Base-by-base conservation (phyloP, 1,284 basidiomycete species). In the Ganoderma leucocontextum region DNA sequence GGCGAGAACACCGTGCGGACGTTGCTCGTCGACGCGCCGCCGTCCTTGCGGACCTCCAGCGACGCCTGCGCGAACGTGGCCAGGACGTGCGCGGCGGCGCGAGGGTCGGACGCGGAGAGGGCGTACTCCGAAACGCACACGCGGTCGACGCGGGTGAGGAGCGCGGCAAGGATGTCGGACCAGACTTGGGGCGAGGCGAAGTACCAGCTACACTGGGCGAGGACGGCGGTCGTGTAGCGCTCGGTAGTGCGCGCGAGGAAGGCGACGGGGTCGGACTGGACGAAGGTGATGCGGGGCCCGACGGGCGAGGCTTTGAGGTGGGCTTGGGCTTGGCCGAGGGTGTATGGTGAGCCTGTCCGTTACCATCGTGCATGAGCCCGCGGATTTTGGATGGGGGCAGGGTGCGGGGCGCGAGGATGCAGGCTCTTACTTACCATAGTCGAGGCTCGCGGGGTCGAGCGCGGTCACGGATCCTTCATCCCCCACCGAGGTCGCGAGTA, bases 151-250 rank as follows among this genome's bases (percentile, higher is more conserved):
- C 77, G 78, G 0, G 64, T 53, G 10, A 72, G 63, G 19, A 83
- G 75, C 12, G 74, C 76, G 12, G 65, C 67, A 35, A 84, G 75
- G n/a, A 80, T 84, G n/a, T 76, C 70, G 33, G 69, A 52, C 67
- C 84, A 71, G 36, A 76, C 75, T 17, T 73, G 58, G 9, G 82
- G 80, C 17, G 80, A 80, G 58, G 80, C 61, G 73, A 85, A 83
- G 77, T 85, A 84, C 80, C 81, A 84, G 39, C 79, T 74, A 75
- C 80, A 81, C 69, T 82, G 80, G 7, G 79, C 77, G 52, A 84
- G 76, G 25, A 85, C 78, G 0, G 76, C 82, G 33, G 78, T 76
- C 69, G 82, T 80, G 73, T 77, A 83, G 4, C 61, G 69, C 66
- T 78, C 71, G 1, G 72, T 63, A 44, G 67, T 68, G 10, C 66